Evolutionary conservation across 2,329 filamentous ascomycete species (phyloP), one percentile per base, ranked within the genome.

Genomic region (Cladosporium cucumerinum): DNA sequence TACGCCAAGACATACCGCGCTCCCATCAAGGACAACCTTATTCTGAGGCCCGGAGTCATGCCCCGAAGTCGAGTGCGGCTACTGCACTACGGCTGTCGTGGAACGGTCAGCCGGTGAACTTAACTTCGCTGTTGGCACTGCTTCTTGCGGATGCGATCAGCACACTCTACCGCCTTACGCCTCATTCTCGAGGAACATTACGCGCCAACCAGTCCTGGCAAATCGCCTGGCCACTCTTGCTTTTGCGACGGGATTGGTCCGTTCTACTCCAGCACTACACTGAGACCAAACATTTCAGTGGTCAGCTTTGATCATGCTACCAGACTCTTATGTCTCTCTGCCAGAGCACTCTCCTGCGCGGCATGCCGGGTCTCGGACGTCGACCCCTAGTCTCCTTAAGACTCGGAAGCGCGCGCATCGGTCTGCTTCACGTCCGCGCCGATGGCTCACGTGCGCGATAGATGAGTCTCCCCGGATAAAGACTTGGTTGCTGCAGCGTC

Each of bases 61-160:
- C 2, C 30, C 54, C 51, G 51, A 54, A 32, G 49, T 46, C 49
- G 18, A 32, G 51, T 21, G 23, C 23, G 36, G 36, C 23, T 6
- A 28, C 36, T 2, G 5, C 36, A 34, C 21, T 18, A 30, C 39
- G 34, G 21, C 36, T 49, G n/a, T 39, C 26, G 57, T 60, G 57
- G 57, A 60, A 60, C 57, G 39, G 57, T 60, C 39, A 14, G 25
- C 57, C 25, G 57, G 14, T 57, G 54, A 57, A 57, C 54, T 51
- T 26, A 12, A 51, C 39, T 12, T 54, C 32, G 51, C 51, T 54
- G 51, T 21, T 54, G 26, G 28, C 26, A 32, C 51, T 39, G 32
- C 54, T 26, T 36, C n/a, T 57, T 57, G n/a, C 23, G 30, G 54
- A n/a, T 57, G 32, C 54, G 54, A 57, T 57, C 54, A 39, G n/a